Evolutionary conservation across 2,329 filamentous ascomycete species (phyloP).

Genomic region (Penicillium rolfsii): DNA sequence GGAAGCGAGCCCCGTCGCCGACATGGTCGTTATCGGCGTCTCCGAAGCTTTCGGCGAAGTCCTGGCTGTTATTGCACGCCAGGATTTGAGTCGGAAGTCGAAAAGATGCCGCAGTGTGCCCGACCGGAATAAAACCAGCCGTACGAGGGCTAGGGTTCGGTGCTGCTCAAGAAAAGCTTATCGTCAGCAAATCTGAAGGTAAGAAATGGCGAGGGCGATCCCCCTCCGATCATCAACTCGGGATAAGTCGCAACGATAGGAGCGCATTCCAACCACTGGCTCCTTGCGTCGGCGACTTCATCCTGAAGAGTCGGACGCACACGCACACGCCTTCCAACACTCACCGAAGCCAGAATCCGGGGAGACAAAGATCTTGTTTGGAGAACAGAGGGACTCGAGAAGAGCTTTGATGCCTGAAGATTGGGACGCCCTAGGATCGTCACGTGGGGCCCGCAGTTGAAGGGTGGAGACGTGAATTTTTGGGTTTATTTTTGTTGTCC

Average conservation of each 20-base stretch:
- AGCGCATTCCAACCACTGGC: constrained; percentile 9
- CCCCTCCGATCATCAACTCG: constrained; percentile 18
- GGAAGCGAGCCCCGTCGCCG: not conserved
- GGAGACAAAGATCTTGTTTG: constrained; percentile 9
- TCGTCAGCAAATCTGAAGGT: constrained; percentile 13
- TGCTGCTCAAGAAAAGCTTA: constrained; percentile 3
- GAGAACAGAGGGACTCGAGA: constrained; percentile 10
- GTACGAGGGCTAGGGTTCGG: constrained; percentile 2
- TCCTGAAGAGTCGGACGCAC: not conserved
- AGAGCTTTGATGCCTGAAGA: constrained; percentile 17
- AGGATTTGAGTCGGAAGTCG: constrained; percentile 1
- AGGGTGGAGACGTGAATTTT: constrained; percentile 14
- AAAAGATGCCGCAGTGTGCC: not conserved
- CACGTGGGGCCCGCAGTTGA: constrained; percentile 21
- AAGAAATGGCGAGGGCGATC: constrained; percentile 17
- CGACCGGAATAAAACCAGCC: constrained; percentile 10
- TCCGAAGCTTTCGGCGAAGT: constrained; percentile 12
- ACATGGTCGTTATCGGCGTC: constrained; percentile 15
- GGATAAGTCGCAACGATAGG: constrained; percentile 17
- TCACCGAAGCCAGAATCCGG: constrained; percentile 7
- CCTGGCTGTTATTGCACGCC: not conserved
- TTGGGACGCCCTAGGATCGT: constrained; percentile 12
- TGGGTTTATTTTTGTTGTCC: too few relatives aligned
- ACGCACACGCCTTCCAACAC: not conserved
- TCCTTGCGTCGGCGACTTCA: constrained; percentile 19